Evolutionary conservation across 345 rosid species (phyloP).

Genomic region (Combretum micranthum): DNA sequence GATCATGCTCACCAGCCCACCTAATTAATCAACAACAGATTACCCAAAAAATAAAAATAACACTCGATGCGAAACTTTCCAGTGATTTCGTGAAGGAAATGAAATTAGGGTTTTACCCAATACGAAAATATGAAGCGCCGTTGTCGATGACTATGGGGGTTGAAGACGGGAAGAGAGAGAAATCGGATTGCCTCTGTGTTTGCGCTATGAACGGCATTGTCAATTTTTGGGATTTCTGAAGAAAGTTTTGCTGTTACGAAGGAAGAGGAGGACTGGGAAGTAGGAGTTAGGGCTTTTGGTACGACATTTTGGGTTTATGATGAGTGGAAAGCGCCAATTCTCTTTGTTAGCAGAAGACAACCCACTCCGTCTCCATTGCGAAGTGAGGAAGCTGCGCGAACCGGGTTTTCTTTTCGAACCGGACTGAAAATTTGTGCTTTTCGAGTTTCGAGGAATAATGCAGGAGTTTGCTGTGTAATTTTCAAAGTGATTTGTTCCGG

Average conservation of each 20-base stretch:
- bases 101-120: conserved; percentile 66
- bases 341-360: too few species aligned
- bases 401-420: too few species aligned
- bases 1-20: conserved; percentile 97
- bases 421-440: too few species aligned
- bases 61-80: background rate
- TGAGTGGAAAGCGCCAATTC: too few species aligned
- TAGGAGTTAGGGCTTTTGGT: too few species aligned
- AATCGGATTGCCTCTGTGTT: conserved; percentile 70
- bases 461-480: too few species aligned
- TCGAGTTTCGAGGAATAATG: too few species aligned
- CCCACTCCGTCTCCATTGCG: too few species aligned
- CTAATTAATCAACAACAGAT: conserved; percentile 23
- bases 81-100: background rate
- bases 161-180: conserved; percentile 44
- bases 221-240: background rate
- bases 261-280: background rate
- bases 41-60: background rate
- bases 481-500: too few species aligned
- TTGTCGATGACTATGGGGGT: conserved; percentile 95
- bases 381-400: too few species aligned
- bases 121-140: conserved; percentile 93
- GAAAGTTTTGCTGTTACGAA: background rate
- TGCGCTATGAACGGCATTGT: conserved; percentile 54
- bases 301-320: too few species aligned